Evolutionary conservation across 2,329 filamentous ascomycete genomes (phyloP), one percentile per base, ranked within the genome.

Genomic region (Alternaria sp.): DNA sequence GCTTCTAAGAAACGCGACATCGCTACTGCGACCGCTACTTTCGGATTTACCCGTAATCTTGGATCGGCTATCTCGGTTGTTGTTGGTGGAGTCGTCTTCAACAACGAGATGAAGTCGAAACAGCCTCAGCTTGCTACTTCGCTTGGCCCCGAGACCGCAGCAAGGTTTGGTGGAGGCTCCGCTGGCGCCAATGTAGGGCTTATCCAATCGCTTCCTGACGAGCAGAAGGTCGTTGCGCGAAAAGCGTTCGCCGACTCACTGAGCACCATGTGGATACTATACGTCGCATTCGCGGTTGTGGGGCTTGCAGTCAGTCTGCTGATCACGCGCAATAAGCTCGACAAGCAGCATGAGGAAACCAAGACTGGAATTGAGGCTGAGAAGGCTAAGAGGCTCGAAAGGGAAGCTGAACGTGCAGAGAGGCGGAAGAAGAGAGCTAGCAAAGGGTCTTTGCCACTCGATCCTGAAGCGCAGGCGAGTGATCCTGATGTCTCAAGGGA

Each of bases 31-130:
- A 91, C 89, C 0, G 85, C 88, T 0, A 89, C 88, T 1, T 89
- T 91, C 64, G 83, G 85, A 8, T 91, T 91, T 72, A 82, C 89
- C 7, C 87, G 91, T 20, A 90, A 91, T 66, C 80, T 93, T 3
- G 88, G 88, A 9, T 91, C 88, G 0, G 85, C 88, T 3, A 85
- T 89, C 20, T 88, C 88, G 0, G 85, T 93, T 53, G 90, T 92
- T 1, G 82, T 93, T 39, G 91, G 91, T 24, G 88, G 90, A n/a
- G 90, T 92, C 46, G 85, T 94, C 38, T 93, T 94, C 79, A 89
- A 92, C 78, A 93, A 94, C 74, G 81, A 85, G 60, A 91, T 93
- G 88, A 79, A 87, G 64, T 81, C 81, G 47, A 85, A 87, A 66
- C 81, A 83, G 28, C 70, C 79, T 4, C 70, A 72, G 8, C 82